Base-by-base conservation (phyloP, 306 rosid species). In the Citrullus mucosospermus region DNA sequence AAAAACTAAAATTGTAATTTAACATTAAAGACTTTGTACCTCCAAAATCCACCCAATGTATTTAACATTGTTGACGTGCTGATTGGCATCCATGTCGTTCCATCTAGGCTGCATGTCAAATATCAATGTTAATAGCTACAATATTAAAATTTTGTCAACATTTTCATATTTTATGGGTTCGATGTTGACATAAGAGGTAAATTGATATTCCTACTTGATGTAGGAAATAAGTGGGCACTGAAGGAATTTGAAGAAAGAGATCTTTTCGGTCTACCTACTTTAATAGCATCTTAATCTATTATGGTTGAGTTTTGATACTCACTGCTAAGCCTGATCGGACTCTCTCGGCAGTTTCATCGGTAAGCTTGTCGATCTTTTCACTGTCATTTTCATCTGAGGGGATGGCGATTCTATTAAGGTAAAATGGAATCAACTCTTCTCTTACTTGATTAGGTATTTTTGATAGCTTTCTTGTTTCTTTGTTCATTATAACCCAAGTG, bases 31-130 rank as follows among this genome's bases (percentile, higher is more conserved):
- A 36, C 2, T 48, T 16, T 4, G 20, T 88, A 90, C 97, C 98
- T 95, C 97, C 25, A 95, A 86, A 81, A 95, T 89, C 98, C 98
- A 95, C n/a, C 93, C 97, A 3, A 95, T 95, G 88, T 92, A 95
- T 83, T 88, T 95, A 57, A 92, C 98, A 75, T 95, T 95, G 86
- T 95, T 95, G 8, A 95, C 98, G 44, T 95, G 98, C 76, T 92
- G 98, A 82, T 95, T 95, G 50, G 90, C 98, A 82, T 95, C 97
- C 97, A 95, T 92, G 82, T 95, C 98, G 28, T 89, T 95, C 98
- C 98, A 92, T 87, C 97, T 91, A 16, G 98, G 97, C 97, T 94
- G 87, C 22, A 59, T 41, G 7, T 28, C 3, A 28, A 0, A 12
- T 6, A 60, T 60, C 38, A 60, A 4, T 28, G 3, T 59, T 25